Base-by-base conservation (phyloP, 495 filamentous ascomycete species). In the Aspergillus biplanus region DNA sequence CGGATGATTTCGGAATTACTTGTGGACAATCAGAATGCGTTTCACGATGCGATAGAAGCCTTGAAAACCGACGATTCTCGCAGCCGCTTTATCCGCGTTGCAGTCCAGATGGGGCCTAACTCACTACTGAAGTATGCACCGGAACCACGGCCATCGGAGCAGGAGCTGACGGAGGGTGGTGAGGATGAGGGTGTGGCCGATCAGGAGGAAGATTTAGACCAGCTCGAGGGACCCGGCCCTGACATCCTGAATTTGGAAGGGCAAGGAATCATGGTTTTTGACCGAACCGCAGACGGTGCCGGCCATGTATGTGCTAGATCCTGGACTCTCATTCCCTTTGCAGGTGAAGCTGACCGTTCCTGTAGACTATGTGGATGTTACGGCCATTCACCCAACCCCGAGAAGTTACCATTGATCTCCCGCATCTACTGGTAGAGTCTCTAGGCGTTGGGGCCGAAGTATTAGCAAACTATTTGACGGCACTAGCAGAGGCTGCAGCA, bases 291-390 rank as follows among this genome's bases (percentile, higher is more conserved):
- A 46, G 73, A 92, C 56, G 90, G 88, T 50, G 88, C 92, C 65
- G 95, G 92, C 68, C 94, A 98, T 81, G 93, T 97, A 67, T 47
- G 69, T 64, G 7, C 49, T 7, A 16, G 11, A 18, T 5, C 49
- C 33, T 34, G 18, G 21, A 49, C 7, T n/a, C 7, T 42, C n/a
- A 9, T 1, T 32, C 16, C 1, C 16, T 37, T 15, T 18, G 16
- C 11, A 42, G 12, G 15, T 16, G 35, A 31, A 27, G 16, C 46
- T 56, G 13, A 58, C 56, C 37, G 6, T 9, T 11, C n/a, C 16
- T 60, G 44, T 68, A 97, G 93, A 96, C 93, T 42, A 99, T 99
- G 95, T 99, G 95, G 95, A 98, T 98, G 92, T 85, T 99, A 59
- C 90, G 93, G 67, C 96, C 92, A n/a, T 93, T 92, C 74, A 86